Evolutionary conservation across 2,329 filamentous ascomycete species (phyloP).

Genomic region (Colletotrichum sp.): DNA sequence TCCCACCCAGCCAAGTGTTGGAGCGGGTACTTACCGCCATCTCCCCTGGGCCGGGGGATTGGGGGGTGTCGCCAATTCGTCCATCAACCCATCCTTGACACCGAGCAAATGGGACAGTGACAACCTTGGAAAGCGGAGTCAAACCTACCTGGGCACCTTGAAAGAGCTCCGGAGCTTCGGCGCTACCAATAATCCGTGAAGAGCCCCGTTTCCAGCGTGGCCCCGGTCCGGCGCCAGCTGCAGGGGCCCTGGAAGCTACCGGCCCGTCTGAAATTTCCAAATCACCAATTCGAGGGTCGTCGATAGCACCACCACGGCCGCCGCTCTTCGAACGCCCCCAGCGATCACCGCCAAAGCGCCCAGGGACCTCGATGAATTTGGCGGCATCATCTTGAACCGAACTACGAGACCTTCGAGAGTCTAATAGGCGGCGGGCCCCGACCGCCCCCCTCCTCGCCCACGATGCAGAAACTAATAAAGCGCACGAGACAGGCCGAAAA

Average conservation of each 20-base stretch:
- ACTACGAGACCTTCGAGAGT: not conserved
- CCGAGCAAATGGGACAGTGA: not conserved
- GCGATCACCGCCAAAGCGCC: not conserved
- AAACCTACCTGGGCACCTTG: not conserved
- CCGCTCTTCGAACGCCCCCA: not conserved
- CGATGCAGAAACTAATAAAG: slow-evolving; percentile 75
- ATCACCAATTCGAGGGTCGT: slow-evolving; percentile 13
- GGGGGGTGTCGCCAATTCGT: not conserved
- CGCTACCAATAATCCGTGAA: not conserved
- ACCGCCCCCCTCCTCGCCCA: slow-evolving; percentile 13
- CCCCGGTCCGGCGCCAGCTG: not conserved
- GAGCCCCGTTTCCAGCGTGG: not conserved
- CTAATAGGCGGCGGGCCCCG: not conserved
- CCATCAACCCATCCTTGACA: slow-evolving; percentile 1
- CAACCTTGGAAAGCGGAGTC: not conserved
- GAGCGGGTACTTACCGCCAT: slow-evolving; percentile 9
- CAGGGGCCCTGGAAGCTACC: slow-evolving; percentile 14
- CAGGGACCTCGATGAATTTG: not conserved
- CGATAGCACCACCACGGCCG: slow-evolving; percentile 8
- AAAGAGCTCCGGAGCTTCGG: not conserved
- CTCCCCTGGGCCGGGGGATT: not conserved
- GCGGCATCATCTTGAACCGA: not conserved
- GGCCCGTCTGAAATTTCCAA: slow-evolving; percentile 20
- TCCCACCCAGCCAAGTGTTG: not conserved
- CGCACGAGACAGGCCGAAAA: slow-evolving; percentile 71